Base-by-base conservation (phyloP, 2,329 filamentous ascomycete genomes). In the Trichoderma endophyticum region DNA sequence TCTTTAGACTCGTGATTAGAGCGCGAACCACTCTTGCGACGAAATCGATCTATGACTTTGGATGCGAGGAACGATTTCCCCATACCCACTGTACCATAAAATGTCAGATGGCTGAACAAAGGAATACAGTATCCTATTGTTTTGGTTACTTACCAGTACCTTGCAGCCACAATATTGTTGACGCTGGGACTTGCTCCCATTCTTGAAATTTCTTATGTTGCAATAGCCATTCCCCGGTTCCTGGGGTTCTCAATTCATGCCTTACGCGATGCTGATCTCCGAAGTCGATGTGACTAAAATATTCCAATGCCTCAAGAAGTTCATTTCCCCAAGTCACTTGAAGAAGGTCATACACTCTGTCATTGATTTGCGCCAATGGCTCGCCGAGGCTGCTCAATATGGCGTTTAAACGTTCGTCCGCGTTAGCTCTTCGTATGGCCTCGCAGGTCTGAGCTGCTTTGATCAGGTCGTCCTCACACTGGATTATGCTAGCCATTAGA, bases 51-150 rank as follows among this genome's bases (percentile, higher is more conserved):
- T 11, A 70, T 54, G 3, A 70, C 66, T 30, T 12, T 48, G 1
- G 66, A 70, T 1, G 57, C 66, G n/a, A 70, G 66, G 30, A 70
- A 70, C 0, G 66, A 62, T 8, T 70, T 70, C 15, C 66, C 66
- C 54, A 62, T 62, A 2, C 66, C 66, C 28, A 70, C 66, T 70
- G 3, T 12, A 14, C 4, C 24, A 24, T 3, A 15, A 1, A 15
- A 4, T 3, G 48, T 61, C 36, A 48, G 56, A 15, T 14, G 54
- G 12, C 4, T 14, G 2, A 3, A 24, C 43, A 12, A 0, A 51
- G 7, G 26, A 26, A 28, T 61, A 30, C 6, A 26, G 7, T 36
- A n/a, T 54, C 3, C 21, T 26, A 14, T 34, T 14, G n/a, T 6
- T 69, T 4, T 28, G 14, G 18, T 4, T 26, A 32, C 66, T 61